These are phyloP conservation scores for Mycena pura DNA, from an alignment of 768 basidiomycete genomes.

Conservation along the genomic window DNA sequence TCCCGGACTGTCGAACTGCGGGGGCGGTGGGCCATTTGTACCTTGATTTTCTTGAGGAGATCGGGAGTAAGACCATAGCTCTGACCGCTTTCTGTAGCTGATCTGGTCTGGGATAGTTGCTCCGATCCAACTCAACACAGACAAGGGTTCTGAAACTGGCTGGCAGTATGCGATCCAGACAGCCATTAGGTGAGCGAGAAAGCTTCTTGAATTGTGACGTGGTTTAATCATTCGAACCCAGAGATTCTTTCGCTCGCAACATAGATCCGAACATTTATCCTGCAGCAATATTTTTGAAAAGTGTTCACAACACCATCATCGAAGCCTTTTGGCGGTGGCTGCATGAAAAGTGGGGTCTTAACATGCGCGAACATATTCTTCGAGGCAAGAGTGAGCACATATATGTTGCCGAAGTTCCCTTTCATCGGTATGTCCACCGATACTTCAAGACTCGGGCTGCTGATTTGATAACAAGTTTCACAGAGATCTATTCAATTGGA, in stretches of 20 bases:
- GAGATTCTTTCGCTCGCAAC: background rate
- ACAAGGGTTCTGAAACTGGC: background rate
- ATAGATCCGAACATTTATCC: constrained; percentile 1
- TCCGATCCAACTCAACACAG: background rate
- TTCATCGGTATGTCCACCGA: constrained; percentile 10
- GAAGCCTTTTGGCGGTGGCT: constrained; percentile 29
- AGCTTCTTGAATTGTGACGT: background rate
- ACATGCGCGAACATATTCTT: constrained; percentile 8
- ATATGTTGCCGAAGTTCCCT: background rate
- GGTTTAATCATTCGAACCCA: background rate
- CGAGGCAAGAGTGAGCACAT: constrained; percentile 12
- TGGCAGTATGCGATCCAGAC: background rate
- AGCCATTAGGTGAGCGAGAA: background rate
- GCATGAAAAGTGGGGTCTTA: constrained; percentile 17
- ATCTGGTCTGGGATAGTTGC: background rate
- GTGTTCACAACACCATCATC: constrained; percentile 26
- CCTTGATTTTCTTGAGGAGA: constrained; percentile 25
- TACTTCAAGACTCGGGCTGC: background rate
- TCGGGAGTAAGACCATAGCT: constrained; percentile 1
- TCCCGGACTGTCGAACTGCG: constrained; percentile 26
- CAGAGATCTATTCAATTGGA: constrained; percentile 41
- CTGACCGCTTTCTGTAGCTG: background rate
- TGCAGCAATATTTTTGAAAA: constrained; percentile 11
- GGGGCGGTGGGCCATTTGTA: constrained; percentile 28
- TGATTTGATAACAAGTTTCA: background rate